These are phyloP conservation scores for Hortiboletus campestris DNA, from an alignment of 768 basidiomycete species.

Conservation along the genomic window DNA sequence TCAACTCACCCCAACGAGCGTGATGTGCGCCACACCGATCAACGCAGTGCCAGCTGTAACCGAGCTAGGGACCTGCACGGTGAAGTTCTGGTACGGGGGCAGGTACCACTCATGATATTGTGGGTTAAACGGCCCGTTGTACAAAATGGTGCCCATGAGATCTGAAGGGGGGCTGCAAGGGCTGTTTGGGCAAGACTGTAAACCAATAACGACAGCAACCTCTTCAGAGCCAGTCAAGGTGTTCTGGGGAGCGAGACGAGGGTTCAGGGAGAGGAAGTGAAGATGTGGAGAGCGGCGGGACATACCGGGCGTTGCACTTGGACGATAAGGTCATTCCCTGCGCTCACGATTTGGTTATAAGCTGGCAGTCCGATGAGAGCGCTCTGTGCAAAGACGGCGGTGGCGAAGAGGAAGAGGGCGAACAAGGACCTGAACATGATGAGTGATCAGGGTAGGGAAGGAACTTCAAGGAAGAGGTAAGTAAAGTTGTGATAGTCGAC, in stretches of 20 bases:
- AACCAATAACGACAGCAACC: conserved; percentile 45
- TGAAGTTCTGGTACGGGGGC: conserved; percentile 45
- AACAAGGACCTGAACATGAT: conserved; percentile 19
- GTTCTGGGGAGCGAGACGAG: conserved; percentile 25
- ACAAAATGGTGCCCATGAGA: conserved; percentile 43
- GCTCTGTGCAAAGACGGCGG: conserved; percentile 41
- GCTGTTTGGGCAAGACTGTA: conserved; percentile 37
- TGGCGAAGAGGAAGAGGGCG: conserved; percentile 28
- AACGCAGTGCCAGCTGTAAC: conserved; percentile 31
- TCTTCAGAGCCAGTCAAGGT: conserved; percentile 39
- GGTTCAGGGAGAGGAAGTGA: background rate
- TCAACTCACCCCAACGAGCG: conserved; percentile 41
- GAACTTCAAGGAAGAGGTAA: background rate
- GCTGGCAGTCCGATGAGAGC: conserved; percentile 41
- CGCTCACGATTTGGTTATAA: conserved; percentile 24
- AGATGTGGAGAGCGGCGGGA: background rate
- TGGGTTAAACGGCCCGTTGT: conserved; percentile 45
- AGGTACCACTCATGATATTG: conserved; percentile 28
- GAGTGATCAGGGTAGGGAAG: background rate
- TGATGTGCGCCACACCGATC: conserved; percentile 37
- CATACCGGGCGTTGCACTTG: conserved; percentile 50
- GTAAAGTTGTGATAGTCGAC: background rate
- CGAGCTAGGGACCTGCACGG: conserved; percentile 37
- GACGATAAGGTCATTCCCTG: conserved; percentile 41
- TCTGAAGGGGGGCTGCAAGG: conserved; percentile 27